Base-by-base conservation (phyloP, 371 early-diverging fungal species). In the Syncephalastrum sp. region DNA sequence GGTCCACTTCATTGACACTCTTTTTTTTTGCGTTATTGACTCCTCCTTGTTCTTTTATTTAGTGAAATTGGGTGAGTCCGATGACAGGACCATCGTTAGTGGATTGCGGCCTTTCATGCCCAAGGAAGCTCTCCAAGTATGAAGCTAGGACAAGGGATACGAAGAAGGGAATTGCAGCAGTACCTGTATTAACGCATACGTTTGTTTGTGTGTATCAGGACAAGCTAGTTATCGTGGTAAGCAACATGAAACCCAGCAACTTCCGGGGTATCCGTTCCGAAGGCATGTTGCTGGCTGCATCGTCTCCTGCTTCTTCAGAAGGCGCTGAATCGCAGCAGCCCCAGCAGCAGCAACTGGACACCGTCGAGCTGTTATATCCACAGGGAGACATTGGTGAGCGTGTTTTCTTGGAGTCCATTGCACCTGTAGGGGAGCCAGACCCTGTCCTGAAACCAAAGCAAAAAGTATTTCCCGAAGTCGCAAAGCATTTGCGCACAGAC, bases 41-140 rank as follows among this genome's bases (percentile, higher is more conserved):
- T 12, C 8, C 2, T 10, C 8, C 10, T 33, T 33, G 1, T 33
- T 33, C 38, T 10, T 8, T 33, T 12, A 8, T 33, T 10, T 23
- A 12, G 16, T 13, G 12, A 8, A 29, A 7, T 1, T 29, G 50
- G n/a, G 25, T 25, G 8, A n/a, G 25, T 15, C 50, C 4, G 10
- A 33, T 33, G 85, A 87, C 19, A 74, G 94, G 16, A 86, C 85
- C 7, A 86, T 93, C 61, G 90, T 91, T 7, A 87, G 87, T 59
- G 94, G 94, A 0, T 71, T 93, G 7, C 91, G 88, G 13, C 72
- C 70, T 41, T 82, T 71, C 62, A 79, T 88, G 57, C 54, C 84
- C 12, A 67, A 61, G 41, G 81, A 79, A 27, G 81, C 75, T 3
- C 66, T 84, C 41, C 61, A 61, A 55, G 74, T 71, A 33, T 33